A percentile compares a stretch with the other conserved stretches of the same genome.
Evolutionary conservation across 352 stramenopile genomes (phyloP).

Genomic region (Phytophthora melonis): DNA sequence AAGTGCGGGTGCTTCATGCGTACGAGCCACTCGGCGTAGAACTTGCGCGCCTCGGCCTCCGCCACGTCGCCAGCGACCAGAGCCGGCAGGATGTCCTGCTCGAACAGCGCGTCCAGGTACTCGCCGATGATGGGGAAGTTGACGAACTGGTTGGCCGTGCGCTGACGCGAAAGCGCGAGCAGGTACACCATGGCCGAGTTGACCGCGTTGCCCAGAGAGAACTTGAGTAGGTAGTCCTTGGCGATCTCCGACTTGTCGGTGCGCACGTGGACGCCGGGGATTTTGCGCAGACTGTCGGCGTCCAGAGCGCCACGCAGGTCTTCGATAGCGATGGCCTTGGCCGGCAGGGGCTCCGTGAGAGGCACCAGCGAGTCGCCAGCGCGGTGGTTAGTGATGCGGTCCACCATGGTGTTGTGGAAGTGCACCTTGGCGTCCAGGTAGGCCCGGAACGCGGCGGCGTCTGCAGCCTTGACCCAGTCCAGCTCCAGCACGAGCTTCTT

Average conservation of each 20-base stretch:
- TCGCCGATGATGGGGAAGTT: conserved; percentile 49
- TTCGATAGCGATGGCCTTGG: conserved; percentile 78
- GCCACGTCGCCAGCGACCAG: conserved; percentile 44
- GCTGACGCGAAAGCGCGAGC: conserved; percentile 58
- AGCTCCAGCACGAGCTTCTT: conserved; percentile 48
- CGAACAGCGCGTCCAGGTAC: conserved; percentile 87
- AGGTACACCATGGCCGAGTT: conserved; percentile 93
- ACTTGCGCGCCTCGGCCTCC: conserved; percentile 45
- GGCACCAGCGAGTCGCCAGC: conserved; percentile 59
- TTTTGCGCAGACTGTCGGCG: conserved; percentile 19
- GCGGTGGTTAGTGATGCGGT: conserved; percentile 73
- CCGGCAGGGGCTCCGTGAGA: conserved; percentile 65
- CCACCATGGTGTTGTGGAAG: conserved; percentile 91
- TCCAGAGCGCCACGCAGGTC: conserved; percentile 63
- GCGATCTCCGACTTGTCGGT: conserved; percentile 55
- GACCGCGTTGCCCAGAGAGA: conserved; percentile 93
- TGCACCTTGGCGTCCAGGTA: conserved; percentile 63
- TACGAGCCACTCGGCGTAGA: conserved; percentile 89
- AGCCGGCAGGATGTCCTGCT: conserved; percentile 78
- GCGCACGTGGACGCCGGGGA: conserved; percentile 69
- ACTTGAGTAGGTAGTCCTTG: conserved; percentile 90
- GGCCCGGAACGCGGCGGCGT: conserved; percentile 37
- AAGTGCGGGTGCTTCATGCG: conserved; percentile 87
- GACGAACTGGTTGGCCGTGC: conserved; percentile 38
- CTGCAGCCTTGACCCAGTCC: conserved; percentile 31